Conservation (phyloP, 768 basidiomycete species). For the Xerocomellus intermedius region DNA sequence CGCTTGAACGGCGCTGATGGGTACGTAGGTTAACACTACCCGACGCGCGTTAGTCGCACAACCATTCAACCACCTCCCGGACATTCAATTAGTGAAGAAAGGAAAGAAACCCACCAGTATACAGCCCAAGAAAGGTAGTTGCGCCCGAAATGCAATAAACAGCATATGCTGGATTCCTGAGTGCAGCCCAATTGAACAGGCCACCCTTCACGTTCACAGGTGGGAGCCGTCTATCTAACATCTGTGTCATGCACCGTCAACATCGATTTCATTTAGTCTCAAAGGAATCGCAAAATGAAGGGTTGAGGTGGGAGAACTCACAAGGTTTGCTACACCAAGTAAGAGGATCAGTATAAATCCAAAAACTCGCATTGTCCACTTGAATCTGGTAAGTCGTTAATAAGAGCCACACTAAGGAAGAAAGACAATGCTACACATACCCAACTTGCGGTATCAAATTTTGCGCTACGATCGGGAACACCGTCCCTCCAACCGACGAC, state of each 20-base stretch:
- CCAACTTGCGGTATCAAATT: conserved; percentile 55
- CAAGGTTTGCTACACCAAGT: conserved; percentile 55
- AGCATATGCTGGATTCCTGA: conserved; percentile 46
- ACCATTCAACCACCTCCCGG: not conserved
- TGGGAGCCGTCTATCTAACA: conserved; percentile 48
- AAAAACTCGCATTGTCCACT: conserved; percentile 73
- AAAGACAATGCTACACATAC: conserved; percentile 34
- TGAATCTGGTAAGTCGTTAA: conserved; percentile 48
- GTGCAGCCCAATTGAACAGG: conserved; percentile 53
- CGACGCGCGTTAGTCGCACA: not conserved
- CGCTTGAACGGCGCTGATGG: conserved; percentile 49
- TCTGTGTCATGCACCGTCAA: conserved; percentile 11
- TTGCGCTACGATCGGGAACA: conserved; percentile 61
- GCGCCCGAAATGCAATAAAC: conserved; percentile 58
- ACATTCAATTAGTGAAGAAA: not conserved
- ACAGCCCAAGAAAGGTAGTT: conserved; percentile 64
- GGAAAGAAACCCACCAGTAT: conserved; percentile 47
- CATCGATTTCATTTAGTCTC: not conserved
- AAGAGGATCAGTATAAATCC: conserved; percentile 58
- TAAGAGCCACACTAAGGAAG: not conserved
- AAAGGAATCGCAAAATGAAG: not conserved
- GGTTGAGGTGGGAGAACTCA: conserved; percentile 20
- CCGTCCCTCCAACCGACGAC: conserved; percentile 64
- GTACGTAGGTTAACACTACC: conserved; percentile 66
- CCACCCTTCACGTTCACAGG: conserved; percentile 54